These are phyloP conservation scores for barley (Hordeum vulgare) DNA, from an alignment of 176 grass and related monocot genomes.

Conservation along the genomic window MorexV3_pseudomolecules_assembly NC_058524.1:385408852-385409351, in stretches of 20 bases:
- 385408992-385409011: constrained; percentile 16
- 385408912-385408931: constrained; percentile 17
- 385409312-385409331: constrained; percentile 7
- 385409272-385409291: constrained; percentile 39
- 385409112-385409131: neutral
- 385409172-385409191: neutral
- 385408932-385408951: constrained; percentile 16
- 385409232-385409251: constrained; percentile 36
- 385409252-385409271: constrained; percentile 40
- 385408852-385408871: neutral
- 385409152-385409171: neutral
- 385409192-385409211: neutral
- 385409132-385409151: neutral
- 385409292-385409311: neutral
- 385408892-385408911: constrained; percentile 18
- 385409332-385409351: neutral
- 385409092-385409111: neutral
- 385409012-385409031: neutral
- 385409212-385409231: neutral
- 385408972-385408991: neutral
- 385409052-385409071: neutral
- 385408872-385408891: neutral
- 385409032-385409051: neutral
- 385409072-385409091: neutral
- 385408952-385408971: constrained; percentile 16